Evolutionary conservation across 2,329 filamentous ascomycete genomes (phyloP), one percentile per base, ranked within the genome.

Genomic region (Penicillium hesseltinei): DNA sequence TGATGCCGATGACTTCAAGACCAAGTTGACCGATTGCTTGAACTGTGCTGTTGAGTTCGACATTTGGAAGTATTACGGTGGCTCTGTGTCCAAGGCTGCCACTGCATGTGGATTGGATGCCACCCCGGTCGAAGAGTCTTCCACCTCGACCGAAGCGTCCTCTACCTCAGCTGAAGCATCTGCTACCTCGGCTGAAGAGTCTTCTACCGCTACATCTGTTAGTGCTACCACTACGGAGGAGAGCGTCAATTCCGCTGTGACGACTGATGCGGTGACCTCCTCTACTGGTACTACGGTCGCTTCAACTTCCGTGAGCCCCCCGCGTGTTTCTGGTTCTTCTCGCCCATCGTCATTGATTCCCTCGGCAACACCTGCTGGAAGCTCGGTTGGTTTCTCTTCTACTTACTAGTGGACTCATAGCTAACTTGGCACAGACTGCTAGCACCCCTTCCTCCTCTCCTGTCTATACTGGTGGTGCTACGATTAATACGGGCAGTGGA

Each of bases 61-160:
- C 31, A 78, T 81, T 62, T 81, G 78, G 78, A 62, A 72, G 43
- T 71, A 75, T 58, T 81, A 81, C 49, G 75, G 77, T 17, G 55
- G 62, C 19, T 68, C 71, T 10, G 73, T 81, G 21, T 59, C 62
- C 19, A 62, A 62, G 1, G 77, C 75, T 23, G 78, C 78, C 13
- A 59, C 70, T 17, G 53, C 56, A 15, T 70, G 63, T 9, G 78
- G 77, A 58, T 56, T 58, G 13, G 51, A 60, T 44, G 58, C 53
- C 4, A 61, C 58, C 11, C 55, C 60, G 7, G 27, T 31, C 11
- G 11, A 45, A 13, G 11, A 17, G 2, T 45, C 43, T 29, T 45
- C 43, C 25, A 29, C 42, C 38, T 21, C 38, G 10, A 13, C 21
- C 11, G 19, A 42, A 42, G 21, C 21, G 3, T 23, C 39, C 15